Conservation (phyloP, 352 stramenopile genomes). For the Thraustochytrium striatum region DNA sequence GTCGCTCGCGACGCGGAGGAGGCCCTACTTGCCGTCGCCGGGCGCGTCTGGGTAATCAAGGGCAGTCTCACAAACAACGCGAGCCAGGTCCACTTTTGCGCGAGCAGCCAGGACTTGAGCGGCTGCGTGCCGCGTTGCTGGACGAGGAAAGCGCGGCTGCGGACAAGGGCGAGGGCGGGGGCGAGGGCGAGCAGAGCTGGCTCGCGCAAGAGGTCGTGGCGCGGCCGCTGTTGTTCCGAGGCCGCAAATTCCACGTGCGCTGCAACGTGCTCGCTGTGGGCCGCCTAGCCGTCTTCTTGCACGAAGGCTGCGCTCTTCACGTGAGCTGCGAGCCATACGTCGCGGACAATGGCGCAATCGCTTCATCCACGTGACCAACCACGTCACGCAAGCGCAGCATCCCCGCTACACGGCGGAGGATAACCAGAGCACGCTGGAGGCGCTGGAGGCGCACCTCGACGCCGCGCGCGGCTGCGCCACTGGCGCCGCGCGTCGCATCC, state of each 20-base stretch:
- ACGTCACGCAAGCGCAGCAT: constrained; percentile 8
- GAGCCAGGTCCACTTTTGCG: constrained; percentile 9
- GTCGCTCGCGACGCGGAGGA: not conserved
- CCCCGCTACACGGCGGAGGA: not conserved
- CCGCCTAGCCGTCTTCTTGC: not conserved
- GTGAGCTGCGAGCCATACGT: constrained; percentile 18
- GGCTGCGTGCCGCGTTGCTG: not conserved
- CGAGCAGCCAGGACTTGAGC: not conserved
- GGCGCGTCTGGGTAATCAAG: constrained; percentile 20
- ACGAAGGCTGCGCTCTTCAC: not conserved
- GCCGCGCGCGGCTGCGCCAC: not conserved
- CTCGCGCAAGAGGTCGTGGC: constrained; percentile 10
- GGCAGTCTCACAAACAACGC: constrained; percentile 15
- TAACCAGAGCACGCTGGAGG: not conserved
- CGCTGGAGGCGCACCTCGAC: not conserved
- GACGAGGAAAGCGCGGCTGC: not conserved
- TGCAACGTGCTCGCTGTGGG: constrained; percentile 7
- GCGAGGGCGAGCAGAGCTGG: not conserved
- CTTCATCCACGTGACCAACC: constrained; percentile 9
- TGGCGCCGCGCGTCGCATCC: not conserved
- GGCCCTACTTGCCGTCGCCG: not conserved
- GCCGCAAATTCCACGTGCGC: constrained; percentile 27
- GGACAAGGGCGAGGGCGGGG: not conserved
- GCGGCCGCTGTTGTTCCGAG: not conserved
- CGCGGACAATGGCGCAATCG: not conserved